A percentile compares a stretch with the other conserved stretches of the same genome.
Conservation (phyloP, 306 rosid genomes). For the Delonix regia region DNA sequence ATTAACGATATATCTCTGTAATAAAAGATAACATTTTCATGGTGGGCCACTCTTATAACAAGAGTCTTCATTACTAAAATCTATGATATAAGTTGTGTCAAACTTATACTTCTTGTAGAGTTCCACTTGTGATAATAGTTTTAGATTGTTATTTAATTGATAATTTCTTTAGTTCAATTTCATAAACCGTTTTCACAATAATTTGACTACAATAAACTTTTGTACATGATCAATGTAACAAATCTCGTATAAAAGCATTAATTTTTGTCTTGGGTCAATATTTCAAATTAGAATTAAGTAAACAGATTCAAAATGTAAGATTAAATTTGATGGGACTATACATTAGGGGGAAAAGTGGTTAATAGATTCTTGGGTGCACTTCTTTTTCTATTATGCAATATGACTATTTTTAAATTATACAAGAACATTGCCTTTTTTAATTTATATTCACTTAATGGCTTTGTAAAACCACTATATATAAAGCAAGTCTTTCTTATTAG, state of each 20-base stretch:
- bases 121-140: slow-evolving; percentile 15
- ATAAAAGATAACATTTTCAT: slow-evolving; percentile 18
- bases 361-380: slow-evolving; percentile 1
- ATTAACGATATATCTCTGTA: slow-evolving; percentile 24
- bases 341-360: slow-evolving; percentile 9
- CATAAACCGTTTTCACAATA: slow-evolving; percentile 9
- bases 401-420: background rate
- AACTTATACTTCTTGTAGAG: background rate
- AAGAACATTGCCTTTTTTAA: slow-evolving; percentile 6
- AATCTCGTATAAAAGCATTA: background rate
- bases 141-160: slow-evolving; percentile 7
- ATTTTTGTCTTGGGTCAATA: slow-evolving; percentile 22
- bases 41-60: slow-evolving; percentile 21
- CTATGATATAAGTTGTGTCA: background rate
- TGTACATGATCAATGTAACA: background rate
- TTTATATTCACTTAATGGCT: slow-evolving; percentile 16
- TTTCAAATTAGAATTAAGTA: slow-evolving; percentile 24
- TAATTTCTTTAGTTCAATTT: background rate
- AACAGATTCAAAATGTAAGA: background rate
- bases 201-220: slow-evolving; percentile 11
- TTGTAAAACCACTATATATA: slow-evolving; percentile 22
- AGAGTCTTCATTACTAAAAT: slow-evolving; percentile 1
- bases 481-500: slow-evolving; percentile 7
- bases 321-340: slow-evolving; percentile 5
- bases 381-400: background rate